Base-by-base conservation (phyloP, 1,284 basidiomycete species). In the Ustilago lituana region DNA sequence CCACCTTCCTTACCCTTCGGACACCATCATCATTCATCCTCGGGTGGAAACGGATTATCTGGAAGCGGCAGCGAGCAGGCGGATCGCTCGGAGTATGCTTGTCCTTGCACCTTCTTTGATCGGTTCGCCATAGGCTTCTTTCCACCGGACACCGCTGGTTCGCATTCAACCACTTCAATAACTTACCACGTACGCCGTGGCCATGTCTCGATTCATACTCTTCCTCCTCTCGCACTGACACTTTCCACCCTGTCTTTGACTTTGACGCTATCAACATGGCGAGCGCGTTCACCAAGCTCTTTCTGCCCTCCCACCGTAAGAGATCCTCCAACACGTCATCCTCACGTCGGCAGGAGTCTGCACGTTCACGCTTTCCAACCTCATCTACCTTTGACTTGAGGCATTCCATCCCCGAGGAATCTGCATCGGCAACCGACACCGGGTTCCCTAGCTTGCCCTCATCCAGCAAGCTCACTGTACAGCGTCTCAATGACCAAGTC, bases 261-360 rank as follows among this genome's bases (percentile, higher is more conserved):
- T n/a, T 4, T 5, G 12, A 14, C 33, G 27, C 2, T 14, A 5
- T 11, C 38, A 39, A 22, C 31, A 66, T 66, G 63, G 63, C 63
- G 1, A 66, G 63, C 48, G 63, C 63, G 0, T 66, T 59, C 63
- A 51, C 63, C 22, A 52, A 53, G 44, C 56, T 66, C 47, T 66
- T 66, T 32, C 52, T 53, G 29, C 52, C 56, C 2, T 49, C 55
- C 5, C 52, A 66, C 15, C 63, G 63, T 39, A 66, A 66, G 33
- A 44, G 51, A 5, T 35, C 38, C 23, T 51, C 47, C 40, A 54
- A 31, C 40, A 26, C 54, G 11, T 54, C 53, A 5, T 52, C 52
- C 14, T 44, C 59, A 35, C 53, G 60, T 35, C 60, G 45, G 24
- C 60, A 56, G 19, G 60, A 63, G 17, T 20, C 60, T 15, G 22